Conservation (phyloP, 2,329 filamentous ascomycete species). For the Dothideomycetidae sp. region DNA sequence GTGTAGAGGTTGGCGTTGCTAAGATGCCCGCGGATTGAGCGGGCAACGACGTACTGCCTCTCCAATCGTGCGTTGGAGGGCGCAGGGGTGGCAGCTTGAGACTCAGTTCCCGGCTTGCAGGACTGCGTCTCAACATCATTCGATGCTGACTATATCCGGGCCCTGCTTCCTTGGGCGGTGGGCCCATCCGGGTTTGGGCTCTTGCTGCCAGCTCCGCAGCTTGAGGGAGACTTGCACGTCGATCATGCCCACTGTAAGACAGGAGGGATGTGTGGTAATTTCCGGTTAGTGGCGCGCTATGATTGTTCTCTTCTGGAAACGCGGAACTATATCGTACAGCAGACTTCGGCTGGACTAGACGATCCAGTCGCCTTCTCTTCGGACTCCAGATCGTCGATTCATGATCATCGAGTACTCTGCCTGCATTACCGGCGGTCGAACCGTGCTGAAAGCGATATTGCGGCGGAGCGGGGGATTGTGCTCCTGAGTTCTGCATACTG, state of each 20-base stretch:
- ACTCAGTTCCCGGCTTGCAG: conserved; percentile 7
- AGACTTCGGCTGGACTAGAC: neutral
- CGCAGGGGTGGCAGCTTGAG: conserved; percentile 41
- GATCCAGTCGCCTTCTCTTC: neutral
- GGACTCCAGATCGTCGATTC: conserved; percentile 17
- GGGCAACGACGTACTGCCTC: too few species aligned
- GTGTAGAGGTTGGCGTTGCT: too few species aligned
- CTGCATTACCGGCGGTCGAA: too few species aligned
- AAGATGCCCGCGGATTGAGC: too few species aligned
- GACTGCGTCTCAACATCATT: conserved; percentile 17
- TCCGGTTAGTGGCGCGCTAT: too few species aligned
- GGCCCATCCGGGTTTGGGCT: conserved; percentile 18
- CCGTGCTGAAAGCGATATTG: too few species aligned
- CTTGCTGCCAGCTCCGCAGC: neutral
- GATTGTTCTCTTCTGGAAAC: too few species aligned
- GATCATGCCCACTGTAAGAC: too few species aligned
- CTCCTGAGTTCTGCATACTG: conserved; percentile 22
- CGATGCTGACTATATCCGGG: conserved; percentile 23
- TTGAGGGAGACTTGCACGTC: neutral
- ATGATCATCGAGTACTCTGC: conserved; percentile 23
- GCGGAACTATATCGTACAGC: neutral
- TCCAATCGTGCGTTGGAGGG: too few species aligned
- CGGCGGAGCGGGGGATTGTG: conserved; percentile 20
- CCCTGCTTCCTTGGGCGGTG: conserved; percentile 16
- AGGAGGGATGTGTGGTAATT: too few species aligned